Conservation (phyloP, 1,284 basidiomycete genomes). For the Naganishia liquefaciens region DNA sequence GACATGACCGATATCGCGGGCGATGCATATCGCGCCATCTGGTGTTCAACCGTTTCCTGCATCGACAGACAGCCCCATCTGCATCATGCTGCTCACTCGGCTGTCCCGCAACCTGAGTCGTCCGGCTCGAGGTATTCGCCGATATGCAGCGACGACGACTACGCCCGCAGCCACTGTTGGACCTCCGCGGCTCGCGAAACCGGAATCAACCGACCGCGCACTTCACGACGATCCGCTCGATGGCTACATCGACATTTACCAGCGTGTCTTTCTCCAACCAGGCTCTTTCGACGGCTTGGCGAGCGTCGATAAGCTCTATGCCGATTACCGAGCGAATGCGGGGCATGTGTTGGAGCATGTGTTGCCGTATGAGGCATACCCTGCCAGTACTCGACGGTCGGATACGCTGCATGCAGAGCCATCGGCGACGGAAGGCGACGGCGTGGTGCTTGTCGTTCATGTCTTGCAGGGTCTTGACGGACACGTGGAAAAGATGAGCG, state of each 20-base stretch:
- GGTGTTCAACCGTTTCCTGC: too few relatives aligned
- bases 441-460: conserved; percentile 64
- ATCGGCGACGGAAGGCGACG: conserved; percentile 40
- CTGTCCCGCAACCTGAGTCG: too few relatives aligned
- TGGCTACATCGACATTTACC: conserved; percentile 24
- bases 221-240: conserved; percentile 17
- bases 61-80: too few relatives aligned
- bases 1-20: neutral
- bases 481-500: conserved; percentile 57
- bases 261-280: conserved; percentile 24
- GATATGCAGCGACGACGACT: neutral
- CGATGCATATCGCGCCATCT: too few relatives aligned
- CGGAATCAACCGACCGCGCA: neutral
- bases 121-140: neutral
- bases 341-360: conserved; percentile 57
- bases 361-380: conserved; percentile 59
- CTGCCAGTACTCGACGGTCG: conserved; percentile 41
- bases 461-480: conserved; percentile 53
- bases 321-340: conserved; percentile 42
- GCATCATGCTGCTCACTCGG: too few relatives aligned
- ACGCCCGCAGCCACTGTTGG: neutral
- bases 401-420: neutral
- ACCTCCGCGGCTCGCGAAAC: neutral
- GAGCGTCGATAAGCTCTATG: conserved; percentile 19
- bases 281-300: conserved; percentile 12